These are phyloP conservation scores for Apiotrichum montevideense DNA, from an alignment of 1,284 basidiomycete genomes.

Conservation along the genomic window DNA sequence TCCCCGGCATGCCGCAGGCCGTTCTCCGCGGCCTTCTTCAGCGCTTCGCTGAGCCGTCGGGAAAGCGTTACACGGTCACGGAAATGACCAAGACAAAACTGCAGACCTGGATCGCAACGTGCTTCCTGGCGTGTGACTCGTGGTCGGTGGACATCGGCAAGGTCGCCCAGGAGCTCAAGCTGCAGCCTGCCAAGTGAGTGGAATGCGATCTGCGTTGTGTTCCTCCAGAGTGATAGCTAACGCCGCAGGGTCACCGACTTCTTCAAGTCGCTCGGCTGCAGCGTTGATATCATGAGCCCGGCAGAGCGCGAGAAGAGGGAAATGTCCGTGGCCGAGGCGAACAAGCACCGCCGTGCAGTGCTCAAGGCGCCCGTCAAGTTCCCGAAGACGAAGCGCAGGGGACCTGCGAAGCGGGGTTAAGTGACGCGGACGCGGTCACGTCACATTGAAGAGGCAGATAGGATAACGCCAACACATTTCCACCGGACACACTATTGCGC, in stretches of 20 bases:
- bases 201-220: background rate
- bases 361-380: constrained; percentile 70
- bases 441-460: background rate
- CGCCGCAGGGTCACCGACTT: constrained; percentile 38
- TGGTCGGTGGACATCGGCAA: constrained; percentile 62
- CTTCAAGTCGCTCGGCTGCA: constrained; percentile 58
- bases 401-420: constrained; percentile 35
- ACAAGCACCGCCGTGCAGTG: constrained; percentile 60
- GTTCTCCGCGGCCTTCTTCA: constrained; percentile 68
- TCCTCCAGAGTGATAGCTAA: background rate
- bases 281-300: constrained; percentile 56
- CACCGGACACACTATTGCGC: background rate
- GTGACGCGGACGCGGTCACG: background rate
- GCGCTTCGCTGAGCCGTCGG: constrained; percentile 67
- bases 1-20: constrained; percentile 57
- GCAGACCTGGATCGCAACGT: constrained; percentile 67
- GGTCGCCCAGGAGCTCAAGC: constrained; percentile 66
- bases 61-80: constrained; percentile 60
- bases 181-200: constrained; percentile 59
- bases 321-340: constrained; percentile 54
- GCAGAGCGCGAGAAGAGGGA: constrained; percentile 64
- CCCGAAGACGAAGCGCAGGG: constrained; percentile 54
- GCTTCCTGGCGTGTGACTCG: constrained; percentile 70
- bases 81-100: constrained; percentile 63
- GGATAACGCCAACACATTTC: background rate